Conservation (phyloP, 768 basidiomycete genomes). For the Nidularia sp. region DNA sequence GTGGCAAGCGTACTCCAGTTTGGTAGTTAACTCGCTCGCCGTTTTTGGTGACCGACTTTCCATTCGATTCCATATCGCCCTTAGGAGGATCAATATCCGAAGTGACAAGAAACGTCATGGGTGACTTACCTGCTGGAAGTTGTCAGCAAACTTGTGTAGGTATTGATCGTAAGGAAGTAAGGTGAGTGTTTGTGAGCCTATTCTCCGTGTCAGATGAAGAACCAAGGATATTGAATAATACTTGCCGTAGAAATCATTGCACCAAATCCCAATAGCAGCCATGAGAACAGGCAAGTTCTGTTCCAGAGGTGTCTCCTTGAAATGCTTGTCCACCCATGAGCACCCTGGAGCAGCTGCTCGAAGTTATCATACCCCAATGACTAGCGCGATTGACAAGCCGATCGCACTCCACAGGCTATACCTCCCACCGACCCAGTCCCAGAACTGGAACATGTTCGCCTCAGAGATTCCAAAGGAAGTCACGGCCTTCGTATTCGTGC, state of each 20-base stretch:
- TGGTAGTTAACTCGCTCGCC: conserved; percentile 93
- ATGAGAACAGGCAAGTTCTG: conserved; percentile 89
- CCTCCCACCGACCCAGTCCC: conserved; percentile 99
- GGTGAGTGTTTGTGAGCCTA: conserved; percentile 90
- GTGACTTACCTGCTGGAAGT: conserved; percentile 81
- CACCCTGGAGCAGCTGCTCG: conserved; percentile 82
- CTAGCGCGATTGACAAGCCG: conserved; percentile 89
- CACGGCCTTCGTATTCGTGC: conserved; percentile 93
- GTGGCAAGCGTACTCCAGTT: conserved; percentile 65
- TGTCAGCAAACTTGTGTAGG: conserved; percentile 98
- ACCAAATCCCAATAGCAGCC: conserved; percentile 93
- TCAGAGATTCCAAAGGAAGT: conserved; percentile 88
- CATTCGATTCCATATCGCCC: conserved; percentile 99
- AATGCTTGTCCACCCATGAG: conserved; percentile 97
- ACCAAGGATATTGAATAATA: neutral
- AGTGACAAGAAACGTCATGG: too few relatives aligned
- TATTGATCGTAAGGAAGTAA: conserved; percentile 98
- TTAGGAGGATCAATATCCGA: too few relatives aligned
- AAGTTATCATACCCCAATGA: conserved; percentile 96
- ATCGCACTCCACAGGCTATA: conserved; percentile 99
- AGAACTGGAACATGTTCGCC: conserved; percentile 99
- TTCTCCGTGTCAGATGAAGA: neutral
- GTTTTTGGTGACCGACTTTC: conserved; percentile 92
- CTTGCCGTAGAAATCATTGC: conserved; percentile 93
- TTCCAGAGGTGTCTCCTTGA: conserved; percentile 84